A percentile compares a stretch with the other conserved stretches of the same genome.
Evolutionary conservation across 1,284 basidiomycete genomes (phyloP).

Genomic region (Hemileia vastatrix): DNA sequence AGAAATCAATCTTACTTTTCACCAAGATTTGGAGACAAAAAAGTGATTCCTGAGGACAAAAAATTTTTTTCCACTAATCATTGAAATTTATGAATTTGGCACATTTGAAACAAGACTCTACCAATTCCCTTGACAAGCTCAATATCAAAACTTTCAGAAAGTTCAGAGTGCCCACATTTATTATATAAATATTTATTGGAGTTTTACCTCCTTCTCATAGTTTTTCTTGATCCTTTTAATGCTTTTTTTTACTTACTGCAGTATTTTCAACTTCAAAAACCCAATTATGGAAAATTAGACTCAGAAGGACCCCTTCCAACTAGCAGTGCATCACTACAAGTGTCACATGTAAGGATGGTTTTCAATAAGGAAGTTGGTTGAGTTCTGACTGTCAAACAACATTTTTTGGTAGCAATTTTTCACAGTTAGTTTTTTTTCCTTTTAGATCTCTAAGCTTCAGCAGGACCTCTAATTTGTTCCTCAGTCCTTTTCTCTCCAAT

Average conservation of each 20-base stretch:
- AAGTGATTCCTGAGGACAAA: too few species aligned
- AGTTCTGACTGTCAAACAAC: neutral
- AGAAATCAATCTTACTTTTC: neutral
- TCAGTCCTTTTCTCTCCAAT: neutral
- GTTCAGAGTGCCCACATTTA: too few species aligned
- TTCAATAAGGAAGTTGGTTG: neutral
- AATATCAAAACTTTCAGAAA: too few species aligned
- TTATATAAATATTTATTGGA: too few species aligned
- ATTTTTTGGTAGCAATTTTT: neutral
- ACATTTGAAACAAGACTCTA: too few species aligned
- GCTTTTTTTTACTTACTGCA: neutral
- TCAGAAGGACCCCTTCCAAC: neutral
- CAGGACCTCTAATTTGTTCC: neutral
- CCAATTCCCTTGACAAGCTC: neutral
- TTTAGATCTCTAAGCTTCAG: neutral
- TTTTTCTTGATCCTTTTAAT: too few species aligned
- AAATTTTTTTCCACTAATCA: too few species aligned
- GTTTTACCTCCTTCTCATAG: neutral
- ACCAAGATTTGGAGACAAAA: neutral
- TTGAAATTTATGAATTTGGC: too few species aligned
- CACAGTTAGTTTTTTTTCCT: neutral
- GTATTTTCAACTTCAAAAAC: neutral
- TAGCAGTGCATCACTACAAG: neutral
- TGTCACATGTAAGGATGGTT: neutral
- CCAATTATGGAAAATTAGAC: neutral